Evolutionary conservation across 139 green algal species (phyloP), one percentile per base, ranked within the genome.

Genomic region (Tetradesmus obliquus): DNA sequence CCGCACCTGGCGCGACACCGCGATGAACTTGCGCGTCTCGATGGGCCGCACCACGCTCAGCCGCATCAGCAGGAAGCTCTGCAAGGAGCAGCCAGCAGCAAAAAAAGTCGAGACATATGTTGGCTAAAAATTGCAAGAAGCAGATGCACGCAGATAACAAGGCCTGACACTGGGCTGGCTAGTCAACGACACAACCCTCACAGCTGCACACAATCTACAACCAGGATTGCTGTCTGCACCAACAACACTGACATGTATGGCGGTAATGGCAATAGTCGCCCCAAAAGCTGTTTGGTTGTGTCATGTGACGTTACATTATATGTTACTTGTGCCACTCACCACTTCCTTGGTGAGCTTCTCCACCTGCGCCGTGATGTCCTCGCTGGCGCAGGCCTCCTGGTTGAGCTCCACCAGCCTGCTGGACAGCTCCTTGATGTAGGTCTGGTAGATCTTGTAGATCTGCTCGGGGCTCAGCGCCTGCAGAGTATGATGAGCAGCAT

Each of bases 11-110:
- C 94, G 94, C 8, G 86, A 93, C 58, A 95, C 92, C 13, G 94
- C 94, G 51, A 96, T 95, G 91, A 96, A 96, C 93, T 96, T 96
- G 87, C 94, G 92, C 66, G 94, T 94, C 93, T 96, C 94, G n/a
- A 96, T 93, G 6, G 94, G 94, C 66, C 93, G 93, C 6, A 95
- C 92, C 89, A 96, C 93, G 55, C 92, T 93, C 92, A 96, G 86
- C 5, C 94, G 87, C 94, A 96, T 96, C 76, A 96, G 92, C 92
- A 96, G 94, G 86, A 95, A 93, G 82, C 81, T 94, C 93, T 96
- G 94, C 24, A 15, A 15, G 55, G 12, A 58, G 82, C 82, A 69
- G 82, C 54, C 53, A 6, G 76, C 55, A 58, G 53, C 69, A n/a
- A 2, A 6, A 51, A 20, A 6, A 58, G 22, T 45, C n/a, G 24